Evolutionary conservation across 176 grass and related monocot genomes (phyloP).

Genomic region (Echinochloa phyllopogon): DNA sequence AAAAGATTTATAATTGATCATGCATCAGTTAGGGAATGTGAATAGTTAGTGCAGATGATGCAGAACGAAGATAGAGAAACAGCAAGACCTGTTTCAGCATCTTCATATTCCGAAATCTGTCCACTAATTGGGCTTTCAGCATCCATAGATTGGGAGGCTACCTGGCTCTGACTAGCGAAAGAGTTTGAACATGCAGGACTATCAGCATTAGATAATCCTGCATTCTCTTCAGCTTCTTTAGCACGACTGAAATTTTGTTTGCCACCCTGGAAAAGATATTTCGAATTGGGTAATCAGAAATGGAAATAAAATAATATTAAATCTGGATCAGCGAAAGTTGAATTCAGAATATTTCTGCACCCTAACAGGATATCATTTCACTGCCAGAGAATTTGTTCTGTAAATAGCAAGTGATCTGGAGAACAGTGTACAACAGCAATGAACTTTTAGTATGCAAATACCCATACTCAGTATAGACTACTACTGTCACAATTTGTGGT

Average conservation of each 20-base stretch:
- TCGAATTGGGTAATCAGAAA: slow-evolving; percentile 14
- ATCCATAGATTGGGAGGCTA: slow-evolving; percentile 81
- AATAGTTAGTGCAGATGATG: slow-evolving; percentile 64
- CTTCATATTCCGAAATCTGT: slow-evolving; percentile 94
- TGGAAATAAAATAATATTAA: slow-evolving; percentile 22
- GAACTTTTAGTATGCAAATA: slow-evolving; percentile 22
- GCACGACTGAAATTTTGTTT: slow-evolving; percentile 75
- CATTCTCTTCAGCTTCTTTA: slow-evolving; percentile 82
- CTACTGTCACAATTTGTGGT: background rate
- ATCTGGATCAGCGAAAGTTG: background rate
- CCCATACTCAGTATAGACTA: background rate
- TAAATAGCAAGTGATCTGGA: background rate
- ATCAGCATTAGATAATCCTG: slow-evolving; percentile 62
- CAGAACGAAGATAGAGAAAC: slow-evolving; percentile 63
- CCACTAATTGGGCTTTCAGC: slow-evolving; percentile 92
- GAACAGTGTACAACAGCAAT: background rate
- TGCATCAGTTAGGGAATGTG: slow-evolving; percentile 57
- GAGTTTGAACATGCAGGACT: slow-evolving; percentile 93
- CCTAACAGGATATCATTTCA: background rate
- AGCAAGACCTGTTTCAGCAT: slow-evolving; percentile 97
- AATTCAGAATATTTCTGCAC: background rate
- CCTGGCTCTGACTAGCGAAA: slow-evolving; percentile 80
- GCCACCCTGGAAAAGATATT: slow-evolving; percentile 66
- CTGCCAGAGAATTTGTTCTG: background rate
- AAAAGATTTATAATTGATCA: slow-evolving; percentile 70